phyloP scores from a whole-genome alignment of 192 early-diverging fungal genomes.

The Chytriomyces confervae region DNA sequence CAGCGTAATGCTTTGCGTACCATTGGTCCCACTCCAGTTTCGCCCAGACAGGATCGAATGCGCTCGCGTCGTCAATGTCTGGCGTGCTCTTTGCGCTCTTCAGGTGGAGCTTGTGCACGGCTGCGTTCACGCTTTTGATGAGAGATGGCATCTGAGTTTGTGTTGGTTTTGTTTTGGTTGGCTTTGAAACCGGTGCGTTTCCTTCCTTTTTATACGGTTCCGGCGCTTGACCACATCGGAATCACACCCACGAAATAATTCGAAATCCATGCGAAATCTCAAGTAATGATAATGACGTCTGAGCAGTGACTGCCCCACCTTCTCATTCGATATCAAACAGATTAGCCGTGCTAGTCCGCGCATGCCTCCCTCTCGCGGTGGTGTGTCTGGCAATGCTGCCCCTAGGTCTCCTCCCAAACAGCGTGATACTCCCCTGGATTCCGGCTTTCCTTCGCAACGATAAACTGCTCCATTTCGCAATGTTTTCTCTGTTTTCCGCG shows the following conservation, averaged over 20 bases:
- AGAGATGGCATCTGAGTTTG: neutral
- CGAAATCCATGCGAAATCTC: neutral
- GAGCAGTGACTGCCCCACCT: no score
- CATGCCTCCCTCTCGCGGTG: neutral
- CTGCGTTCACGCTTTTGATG: neutral
- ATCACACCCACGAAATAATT: neutral
- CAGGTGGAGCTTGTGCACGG: neutral
- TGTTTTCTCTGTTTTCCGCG: neutral
- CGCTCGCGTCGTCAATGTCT: neutral
- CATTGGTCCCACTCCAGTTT: neutral
- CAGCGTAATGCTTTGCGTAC: neutral
- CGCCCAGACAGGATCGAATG: neutral
- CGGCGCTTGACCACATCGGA: neutral
- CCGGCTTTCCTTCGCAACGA: conserved; percentile 15
- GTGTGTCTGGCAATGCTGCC: neutral
- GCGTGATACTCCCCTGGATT: neutral
- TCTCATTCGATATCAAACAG: no score
- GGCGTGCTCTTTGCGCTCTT: neutral
- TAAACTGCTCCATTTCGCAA: conserved; percentile 12
- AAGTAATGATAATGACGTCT: no score
- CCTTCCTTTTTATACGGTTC: no score
- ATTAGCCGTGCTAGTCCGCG: no score
- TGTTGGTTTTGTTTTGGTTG: no score
- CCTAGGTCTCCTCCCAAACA: conserved; percentile 2
- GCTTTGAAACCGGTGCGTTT: no score